phyloP scores from a whole-genome alignment of 371 early-diverging fungal species.

The Actinomortierella wolfii region DNA sequence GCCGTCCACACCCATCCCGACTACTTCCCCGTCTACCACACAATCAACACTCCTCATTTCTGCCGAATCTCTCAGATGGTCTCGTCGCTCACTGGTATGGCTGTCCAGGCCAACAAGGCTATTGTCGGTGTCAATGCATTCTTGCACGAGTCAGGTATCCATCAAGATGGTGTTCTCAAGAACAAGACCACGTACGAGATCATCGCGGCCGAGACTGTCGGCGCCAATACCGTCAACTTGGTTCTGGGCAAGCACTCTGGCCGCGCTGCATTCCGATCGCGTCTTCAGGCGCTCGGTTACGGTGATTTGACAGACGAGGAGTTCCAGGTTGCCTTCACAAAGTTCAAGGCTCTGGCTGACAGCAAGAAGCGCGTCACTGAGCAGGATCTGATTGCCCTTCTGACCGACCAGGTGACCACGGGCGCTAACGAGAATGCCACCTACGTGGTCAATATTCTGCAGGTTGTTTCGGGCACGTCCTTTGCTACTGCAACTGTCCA shows the following conservation, averaged over 20 bases:
- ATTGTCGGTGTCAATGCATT: slow-evolving; percentile 98
- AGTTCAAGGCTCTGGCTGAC: slow-evolving; percentile 92
- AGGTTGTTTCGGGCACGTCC: slow-evolving; percentile 76
- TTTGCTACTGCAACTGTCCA: slow-evolving; percentile 83
- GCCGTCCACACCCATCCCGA: slow-evolving; percentile 88
- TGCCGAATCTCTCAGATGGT: slow-evolving; percentile 90
- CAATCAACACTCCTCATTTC: slow-evolving; percentile 88
- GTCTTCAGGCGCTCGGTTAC: slow-evolving; percentile 83
- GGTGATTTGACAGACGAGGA: slow-evolving; percentile 61
- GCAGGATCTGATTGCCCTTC: slow-evolving; percentile 84
- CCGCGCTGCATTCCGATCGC: slow-evolving; percentile 88
- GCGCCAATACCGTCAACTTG: slow-evolving; percentile 81
- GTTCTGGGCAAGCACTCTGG: slow-evolving; percentile 97
- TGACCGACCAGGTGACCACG: slow-evolving; percentile 68
- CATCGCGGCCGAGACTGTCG: slow-evolving; percentile 90
- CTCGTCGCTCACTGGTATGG: slow-evolving; percentile 87
- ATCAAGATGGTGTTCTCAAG: slow-evolving; percentile 97
- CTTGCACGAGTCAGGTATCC: slow-evolving; percentile 96
- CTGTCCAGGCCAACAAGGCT: slow-evolving; percentile 95
- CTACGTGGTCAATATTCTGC: slow-evolving; percentile 67
- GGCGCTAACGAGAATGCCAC: slow-evolving; percentile 35
- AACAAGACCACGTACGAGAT: slow-evolving; percentile 95
- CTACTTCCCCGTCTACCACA: slow-evolving; percentile 83
- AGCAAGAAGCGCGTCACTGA: slow-evolving; percentile 91
- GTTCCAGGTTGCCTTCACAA: slow-evolving; percentile 80